Evolutionary conservation across 768 basidiomycete species (phyloP), one percentile per base, ranked within the genome.

Genomic region (Infundibulicybe gibba): DNA sequence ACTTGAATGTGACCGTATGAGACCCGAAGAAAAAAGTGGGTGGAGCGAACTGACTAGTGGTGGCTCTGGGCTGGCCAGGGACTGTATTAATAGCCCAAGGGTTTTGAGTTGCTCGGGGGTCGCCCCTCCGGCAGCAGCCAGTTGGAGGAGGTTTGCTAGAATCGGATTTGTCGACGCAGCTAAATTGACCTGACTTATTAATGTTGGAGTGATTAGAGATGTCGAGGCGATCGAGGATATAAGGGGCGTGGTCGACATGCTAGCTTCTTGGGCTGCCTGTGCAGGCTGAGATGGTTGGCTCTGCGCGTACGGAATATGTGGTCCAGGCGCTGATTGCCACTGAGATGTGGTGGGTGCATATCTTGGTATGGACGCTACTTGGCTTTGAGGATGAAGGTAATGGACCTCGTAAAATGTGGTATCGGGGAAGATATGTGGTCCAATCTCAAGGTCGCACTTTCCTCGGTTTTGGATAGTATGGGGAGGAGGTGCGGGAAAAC

Each of bases 331-430:
- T 19, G 58, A 35, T 48, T 69, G 69, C 51, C 65, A 61, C n/a
- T 49, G 55, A 33, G 53, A 40, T 51, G 56, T 37, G 49, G 39
- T 42, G 33, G 64, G 49, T 37, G 65, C 63, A 50, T 66, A 58
- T 13, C 51, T 31, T 17, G 47, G 34, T 6, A 19, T 21, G 14
- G 40, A 8, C 13, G 37, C 41, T 56, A 54, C 48, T 53, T 58
- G 52, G 5, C 60, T 48, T 43, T 54, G 56, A 15, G 54, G 50
- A 3, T 74, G 64, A 15, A 81, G 71, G 62, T 90, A 90, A 57
- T 82, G 76, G 8, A 86, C 84, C 64, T 91, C 87, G 52, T 81
- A 89, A 49, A 92, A 69, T 0, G 75, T 69, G 0, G 87, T 89
- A 17, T 83, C 79, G 31, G 69, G 58, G 55, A 91, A 91, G 20